These are phyloP conservation scores for Yamadazyma sp. DNA, from an alignment of 1,139 yeast genomes.

Conservation along the genomic window DNA sequence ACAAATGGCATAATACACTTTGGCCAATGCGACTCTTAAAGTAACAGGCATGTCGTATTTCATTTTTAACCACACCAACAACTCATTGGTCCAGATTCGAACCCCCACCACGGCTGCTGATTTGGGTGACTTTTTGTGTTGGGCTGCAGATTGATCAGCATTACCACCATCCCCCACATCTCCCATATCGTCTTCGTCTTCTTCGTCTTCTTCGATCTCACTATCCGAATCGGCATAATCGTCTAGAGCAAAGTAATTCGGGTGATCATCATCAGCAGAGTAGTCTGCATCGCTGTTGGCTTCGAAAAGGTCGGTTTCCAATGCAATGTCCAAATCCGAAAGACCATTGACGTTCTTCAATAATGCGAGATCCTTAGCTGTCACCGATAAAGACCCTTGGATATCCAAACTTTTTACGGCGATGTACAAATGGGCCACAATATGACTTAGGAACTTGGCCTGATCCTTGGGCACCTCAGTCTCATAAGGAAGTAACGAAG, in stretches of 20 bases:
- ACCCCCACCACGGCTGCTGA: conserved; percentile 76
- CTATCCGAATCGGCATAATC: conserved; percentile 28
- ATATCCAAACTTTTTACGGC: conserved; percentile 77
- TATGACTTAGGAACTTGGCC: conserved; percentile 74
- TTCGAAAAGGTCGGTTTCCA: conserved; percentile 53
- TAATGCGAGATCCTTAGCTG: conserved; percentile 59
- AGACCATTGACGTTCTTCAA: conserved; percentile 31
- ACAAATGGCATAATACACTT: conserved; percentile 72
- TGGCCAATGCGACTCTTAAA: conserved; percentile 61
- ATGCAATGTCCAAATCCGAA: conserved; percentile 51
- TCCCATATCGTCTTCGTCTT: conserved; percentile 34
- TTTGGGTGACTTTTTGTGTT: conserved; percentile 61
- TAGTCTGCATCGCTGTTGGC: conserved; percentile 17
- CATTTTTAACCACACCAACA: conserved; percentile 76
- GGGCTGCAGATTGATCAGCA: conserved; percentile 33
- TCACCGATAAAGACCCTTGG: conserved; percentile 68
- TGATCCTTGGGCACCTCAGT: conserved; percentile 71
- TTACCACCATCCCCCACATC: conserved; percentile 28
- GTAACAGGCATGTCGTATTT: conserved; percentile 79
- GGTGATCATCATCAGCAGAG: conserved; percentile 21
- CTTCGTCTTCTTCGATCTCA: conserved; percentile 35
- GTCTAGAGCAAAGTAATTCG: conserved; percentile 21
- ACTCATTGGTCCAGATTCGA: conserved; percentile 86
- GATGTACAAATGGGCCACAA: conserved; percentile 74
- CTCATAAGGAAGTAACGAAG: conserved; percentile 70